Conservation (phyloP, 1,284 basidiomycete genomes). For the Trichosporon sp. region DNA sequence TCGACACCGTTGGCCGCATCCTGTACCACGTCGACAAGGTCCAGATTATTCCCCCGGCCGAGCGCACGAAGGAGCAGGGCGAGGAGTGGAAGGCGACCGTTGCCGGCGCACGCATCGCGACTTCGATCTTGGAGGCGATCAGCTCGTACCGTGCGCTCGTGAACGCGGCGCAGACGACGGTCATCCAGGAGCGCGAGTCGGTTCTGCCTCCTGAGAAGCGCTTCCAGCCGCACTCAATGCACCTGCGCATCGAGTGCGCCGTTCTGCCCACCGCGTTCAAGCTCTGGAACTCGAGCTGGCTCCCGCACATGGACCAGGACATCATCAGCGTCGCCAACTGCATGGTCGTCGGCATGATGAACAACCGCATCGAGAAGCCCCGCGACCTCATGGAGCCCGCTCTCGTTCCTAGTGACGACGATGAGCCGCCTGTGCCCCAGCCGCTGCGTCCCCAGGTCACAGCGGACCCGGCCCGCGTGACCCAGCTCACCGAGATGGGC, state of each 20-base stretch:
- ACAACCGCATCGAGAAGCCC: slow-evolving; percentile 70
- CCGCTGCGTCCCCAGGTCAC: slow-evolving; percentile 28
- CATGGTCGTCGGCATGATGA: slow-evolving; percentile 73
- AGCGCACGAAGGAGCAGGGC: slow-evolving; percentile 58
- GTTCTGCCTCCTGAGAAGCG: slow-evolving; percentile 57
- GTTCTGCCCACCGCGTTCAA: slow-evolving; percentile 64
- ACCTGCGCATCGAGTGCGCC: slow-evolving; percentile 71
- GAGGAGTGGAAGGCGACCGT: slow-evolving; percentile 50
- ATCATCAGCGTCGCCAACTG: slow-evolving; percentile 71
- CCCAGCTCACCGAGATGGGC: slow-evolving; percentile 91
- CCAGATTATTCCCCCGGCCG: slow-evolving; percentile 54
- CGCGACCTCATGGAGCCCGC: slow-evolving; percentile 27
- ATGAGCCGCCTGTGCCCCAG: slow-evolving; percentile 4
- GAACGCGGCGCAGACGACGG: slow-evolving; percentile 75
- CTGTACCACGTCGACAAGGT: slow-evolving; percentile 54
- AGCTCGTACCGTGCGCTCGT: slow-evolving; percentile 73
- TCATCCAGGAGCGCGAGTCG: slow-evolving; percentile 20
- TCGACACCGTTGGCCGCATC: slow-evolving; percentile 60
- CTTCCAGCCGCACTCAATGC: slow-evolving; percentile 69
- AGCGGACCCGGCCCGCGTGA: slow-evolving; percentile 70
- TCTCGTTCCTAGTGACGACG: slow-evolving; percentile 2
- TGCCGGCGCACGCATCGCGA: slow-evolving; percentile 46
- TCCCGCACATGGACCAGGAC: slow-evolving; percentile 65
- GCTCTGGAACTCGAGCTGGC: slow-evolving; percentile 82
- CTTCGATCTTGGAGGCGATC: slow-evolving; percentile 72